phyloP scores from a whole-genome alignment of 495 filamentous ascomycete genomes.

The Astrothelium subdiscretum region DNA sequence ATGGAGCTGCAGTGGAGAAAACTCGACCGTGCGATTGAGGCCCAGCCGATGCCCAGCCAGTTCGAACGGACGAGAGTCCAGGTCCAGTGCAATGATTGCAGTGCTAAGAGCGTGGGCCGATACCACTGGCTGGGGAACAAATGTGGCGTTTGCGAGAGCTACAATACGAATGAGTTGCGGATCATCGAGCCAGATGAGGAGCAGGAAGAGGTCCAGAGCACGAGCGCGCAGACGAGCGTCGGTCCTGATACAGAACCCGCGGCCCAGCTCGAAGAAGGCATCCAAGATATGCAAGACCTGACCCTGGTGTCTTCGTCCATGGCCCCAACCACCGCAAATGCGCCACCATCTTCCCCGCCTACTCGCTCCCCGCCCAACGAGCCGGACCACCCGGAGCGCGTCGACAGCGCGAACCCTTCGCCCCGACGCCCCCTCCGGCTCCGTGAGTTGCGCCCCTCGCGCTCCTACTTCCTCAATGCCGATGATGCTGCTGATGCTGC shows the following conservation, averaged over 20 bases:
- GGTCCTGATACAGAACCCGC: slow-evolving; percentile 14
- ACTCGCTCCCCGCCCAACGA: background rate
- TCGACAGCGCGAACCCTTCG: slow-evolving; percentile 5
- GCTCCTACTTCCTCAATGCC: slow-evolving; percentile 16
- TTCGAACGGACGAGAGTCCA: slow-evolving; percentile 70
- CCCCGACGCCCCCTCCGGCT: background rate
- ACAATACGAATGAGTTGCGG: slow-evolving; percentile 33
- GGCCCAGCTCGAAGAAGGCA: slow-evolving; percentile 8
- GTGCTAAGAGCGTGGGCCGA: slow-evolving; percentile 65
- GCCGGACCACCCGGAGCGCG: no score
- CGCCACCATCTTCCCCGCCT: slow-evolving; percentile 10
- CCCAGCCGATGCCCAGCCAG: slow-evolving; percentile 71
- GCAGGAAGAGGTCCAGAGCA: background rate
- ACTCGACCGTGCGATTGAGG: slow-evolving; percentile 70
- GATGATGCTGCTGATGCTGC: slow-evolving; percentile 10
- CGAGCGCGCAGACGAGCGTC: slow-evolving; percentile 22
- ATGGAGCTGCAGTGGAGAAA: slow-evolving; percentile 95
- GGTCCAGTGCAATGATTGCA: slow-evolving; percentile 90
- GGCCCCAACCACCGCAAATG: background rate
- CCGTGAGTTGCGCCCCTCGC: slow-evolving; percentile 1
- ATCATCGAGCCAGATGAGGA: slow-evolving; percentile 14
- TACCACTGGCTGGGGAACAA: slow-evolving; percentile 95
- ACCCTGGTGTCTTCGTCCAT: background rate
- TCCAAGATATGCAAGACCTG: slow-evolving; percentile 6
- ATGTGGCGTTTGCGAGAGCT: slow-evolving; percentile 55